phyloP scores from a whole-genome alignment of 352 stramenopile species.

The Pythium rhizo-oryzae region DNA sequence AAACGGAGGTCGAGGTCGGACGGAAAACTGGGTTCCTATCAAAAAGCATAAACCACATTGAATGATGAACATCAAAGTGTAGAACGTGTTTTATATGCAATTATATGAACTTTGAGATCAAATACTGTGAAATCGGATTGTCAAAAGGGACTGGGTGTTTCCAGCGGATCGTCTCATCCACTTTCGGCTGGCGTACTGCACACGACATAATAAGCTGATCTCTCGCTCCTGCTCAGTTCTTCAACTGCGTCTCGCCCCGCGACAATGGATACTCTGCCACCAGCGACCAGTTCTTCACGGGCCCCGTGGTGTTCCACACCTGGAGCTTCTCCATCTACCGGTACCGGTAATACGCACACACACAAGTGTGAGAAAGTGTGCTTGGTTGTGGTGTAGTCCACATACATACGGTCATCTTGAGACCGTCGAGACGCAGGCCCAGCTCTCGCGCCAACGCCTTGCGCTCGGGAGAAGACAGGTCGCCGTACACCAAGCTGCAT shows the following conservation, averaged over 20 bases:
- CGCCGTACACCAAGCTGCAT: constrained; percentile 59
- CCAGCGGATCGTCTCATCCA: constrained; percentile 14
- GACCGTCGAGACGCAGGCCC: constrained; percentile 36
- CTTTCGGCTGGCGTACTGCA: neutral
- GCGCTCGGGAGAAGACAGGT: constrained; percentile 36
- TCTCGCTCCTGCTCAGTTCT: constrained; percentile 11
- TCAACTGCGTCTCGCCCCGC: constrained; percentile 4
- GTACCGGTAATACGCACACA: neutral
- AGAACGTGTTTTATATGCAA: neutral
- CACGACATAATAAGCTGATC: constrained; percentile 2
- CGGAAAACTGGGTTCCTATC: neutral
- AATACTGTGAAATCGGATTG: constrained; percentile 18
- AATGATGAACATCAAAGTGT: no score
- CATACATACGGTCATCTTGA: constrained; percentile 35
- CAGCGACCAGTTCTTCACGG: constrained; percentile 46
- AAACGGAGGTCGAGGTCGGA: neutral
- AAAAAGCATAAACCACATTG: neutral
- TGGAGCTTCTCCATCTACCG: constrained; percentile 41
- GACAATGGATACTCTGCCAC: constrained; percentile 35
- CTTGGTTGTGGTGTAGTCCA: no score
- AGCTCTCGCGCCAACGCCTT: constrained; percentile 45
- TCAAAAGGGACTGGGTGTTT: constrained; percentile 9
- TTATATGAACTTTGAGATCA: neutral
- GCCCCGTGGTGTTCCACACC: constrained; percentile 51
- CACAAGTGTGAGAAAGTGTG: neutral